Evolutionary conservation across 352 stramenopile species (phyloP).

Genomic region (Globisporangium echinulatum): DNA sequence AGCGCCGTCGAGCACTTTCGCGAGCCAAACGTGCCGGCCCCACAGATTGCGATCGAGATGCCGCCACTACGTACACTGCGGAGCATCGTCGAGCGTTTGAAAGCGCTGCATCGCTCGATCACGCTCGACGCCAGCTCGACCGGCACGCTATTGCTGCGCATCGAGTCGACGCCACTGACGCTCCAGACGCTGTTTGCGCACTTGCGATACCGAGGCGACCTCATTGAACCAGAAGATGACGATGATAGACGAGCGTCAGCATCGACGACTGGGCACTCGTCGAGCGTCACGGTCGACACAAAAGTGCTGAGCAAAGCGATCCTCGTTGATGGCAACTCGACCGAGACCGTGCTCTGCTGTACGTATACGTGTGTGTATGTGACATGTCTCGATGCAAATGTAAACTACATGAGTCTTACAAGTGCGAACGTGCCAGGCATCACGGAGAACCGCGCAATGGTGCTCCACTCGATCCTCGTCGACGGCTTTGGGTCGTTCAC

Average conservation of each 20-base stretch:
- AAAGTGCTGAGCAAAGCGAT: slow-evolving; percentile 77
- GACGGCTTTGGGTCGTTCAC: slow-evolving; percentile 78
- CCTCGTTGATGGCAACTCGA: slow-evolving; percentile 60
- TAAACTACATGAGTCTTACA: not conserved
- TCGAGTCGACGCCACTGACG: slow-evolving; percentile 62
- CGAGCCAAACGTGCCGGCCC: slow-evolving; percentile 68
- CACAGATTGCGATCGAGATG: slow-evolving; percentile 80
- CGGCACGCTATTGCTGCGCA: slow-evolving; percentile 61
- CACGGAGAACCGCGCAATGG: slow-evolving; percentile 71
- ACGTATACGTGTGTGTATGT: slow-evolving; percentile 7
- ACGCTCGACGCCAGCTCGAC: slow-evolving; percentile 66
- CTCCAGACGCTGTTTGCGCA: slow-evolving; percentile 77
- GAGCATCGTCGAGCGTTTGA: slow-evolving; percentile 68
- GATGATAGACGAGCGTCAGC: slow-evolving; percentile 2
- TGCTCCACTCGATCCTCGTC: slow-evolving; percentile 71
- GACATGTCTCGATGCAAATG: not conserved
- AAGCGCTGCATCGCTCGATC: slow-evolving; percentile 67
- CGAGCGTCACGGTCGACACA: slow-evolving; percentile 68
- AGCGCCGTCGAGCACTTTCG: slow-evolving; percentile 62
- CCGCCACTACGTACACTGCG: slow-evolving; percentile 55
- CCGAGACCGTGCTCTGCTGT: slow-evolving; percentile 72
- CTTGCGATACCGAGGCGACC: slow-evolving; percentile 62
- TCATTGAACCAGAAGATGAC: slow-evolving; percentile 46
- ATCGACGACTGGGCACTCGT: slow-evolving; percentile 17
- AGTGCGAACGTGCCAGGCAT: slow-evolving; percentile 27